A percentile compares a stretch with the other conserved stretches of the same genome.
Conservation (phyloP, 306 rosid species). For the Cucumis melo region DNA sequence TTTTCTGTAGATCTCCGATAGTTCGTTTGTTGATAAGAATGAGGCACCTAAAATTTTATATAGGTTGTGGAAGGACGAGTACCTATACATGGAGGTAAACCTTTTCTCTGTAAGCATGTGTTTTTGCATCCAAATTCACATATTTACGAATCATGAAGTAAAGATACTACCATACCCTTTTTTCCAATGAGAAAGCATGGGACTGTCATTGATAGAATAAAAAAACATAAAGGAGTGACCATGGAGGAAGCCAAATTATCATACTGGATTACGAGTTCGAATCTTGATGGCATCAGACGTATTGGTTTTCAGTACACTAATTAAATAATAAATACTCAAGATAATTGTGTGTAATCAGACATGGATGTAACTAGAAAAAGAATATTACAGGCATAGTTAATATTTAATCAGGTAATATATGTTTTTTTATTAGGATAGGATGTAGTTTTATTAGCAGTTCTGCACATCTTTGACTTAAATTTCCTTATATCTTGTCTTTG, state of each 20-base stretch:
- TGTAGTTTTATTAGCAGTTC: background rate
- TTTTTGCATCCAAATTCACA: background rate
- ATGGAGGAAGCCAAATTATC: background rate
- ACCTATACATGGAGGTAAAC: constrained; percentile 80
- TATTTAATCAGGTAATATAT: background rate
- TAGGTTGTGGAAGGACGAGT: constrained; percentile 71
- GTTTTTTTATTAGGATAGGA: background rate
- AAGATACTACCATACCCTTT: background rate
- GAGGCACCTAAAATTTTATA: constrained; percentile 59
- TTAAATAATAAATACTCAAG: background rate
- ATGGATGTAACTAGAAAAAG: background rate
- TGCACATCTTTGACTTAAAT: background rate
- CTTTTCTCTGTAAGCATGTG: background rate
- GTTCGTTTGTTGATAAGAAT: constrained; percentile 63
- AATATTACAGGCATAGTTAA: background rate
- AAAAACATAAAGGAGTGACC: background rate
- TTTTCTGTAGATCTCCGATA: constrained; percentile 46
- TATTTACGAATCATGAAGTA: background rate
- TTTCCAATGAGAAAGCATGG: background rate
- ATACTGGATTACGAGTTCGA: background rate
- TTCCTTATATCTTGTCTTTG: background rate
- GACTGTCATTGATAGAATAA: background rate
- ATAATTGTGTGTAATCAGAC: background rate
- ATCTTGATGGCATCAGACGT: background rate
- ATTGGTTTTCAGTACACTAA: background rate